Evolutionary conservation across 805 yeast species (phyloP).

Genomic region (Cyberlindnera maritima): DNA sequence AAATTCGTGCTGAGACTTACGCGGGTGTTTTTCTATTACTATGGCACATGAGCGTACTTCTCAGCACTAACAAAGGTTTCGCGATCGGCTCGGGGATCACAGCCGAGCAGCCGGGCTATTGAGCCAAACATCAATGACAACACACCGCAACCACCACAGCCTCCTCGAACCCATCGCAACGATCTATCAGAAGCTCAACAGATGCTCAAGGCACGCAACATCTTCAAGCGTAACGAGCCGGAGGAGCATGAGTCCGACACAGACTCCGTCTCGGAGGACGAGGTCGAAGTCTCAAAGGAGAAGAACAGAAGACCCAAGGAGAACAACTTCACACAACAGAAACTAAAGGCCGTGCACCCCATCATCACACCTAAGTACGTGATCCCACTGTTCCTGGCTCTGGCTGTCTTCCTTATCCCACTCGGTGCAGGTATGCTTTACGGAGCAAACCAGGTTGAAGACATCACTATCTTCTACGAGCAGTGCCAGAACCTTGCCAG

Average conservation of each 20-base stretch:
- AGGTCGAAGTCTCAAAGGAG: conserved; percentile 35
- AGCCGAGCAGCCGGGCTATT: not conserved
- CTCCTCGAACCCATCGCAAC: too few species aligned
- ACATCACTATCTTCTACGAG: conserved; percentile 70
- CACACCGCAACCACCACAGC: too few species aligned
- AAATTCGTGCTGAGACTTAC: conserved; percentile 9
- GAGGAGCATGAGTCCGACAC: conserved; percentile 32
- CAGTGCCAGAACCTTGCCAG: conserved; percentile 59
- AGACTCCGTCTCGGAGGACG: conserved; percentile 47
- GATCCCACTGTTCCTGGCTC: conserved; percentile 69
- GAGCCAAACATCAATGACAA: too few species aligned
- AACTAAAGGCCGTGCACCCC: conserved; percentile 61
- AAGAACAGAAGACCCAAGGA: conserved; percentile 66
- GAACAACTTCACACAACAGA: conserved; percentile 72
- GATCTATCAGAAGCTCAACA: too few species aligned
- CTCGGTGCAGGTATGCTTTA: conserved; percentile 82
- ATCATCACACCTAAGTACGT: conserved; percentile 88
- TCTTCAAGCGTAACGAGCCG: conserved; percentile 21
- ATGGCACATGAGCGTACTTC: conserved; percentile 14
- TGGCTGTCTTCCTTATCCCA: conserved; percentile 84
- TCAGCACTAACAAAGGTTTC: conserved; percentile 8
- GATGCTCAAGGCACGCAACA: conserved; percentile 23
- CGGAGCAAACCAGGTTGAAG: conserved; percentile 70
- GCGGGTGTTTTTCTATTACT: too few species aligned
- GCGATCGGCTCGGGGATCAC: conserved; percentile 1